These are phyloP conservation scores for Ceratocystis destructans DNA, from an alignment of 2,329 filamentous ascomycete species.

Conservation along the genomic window DNA sequence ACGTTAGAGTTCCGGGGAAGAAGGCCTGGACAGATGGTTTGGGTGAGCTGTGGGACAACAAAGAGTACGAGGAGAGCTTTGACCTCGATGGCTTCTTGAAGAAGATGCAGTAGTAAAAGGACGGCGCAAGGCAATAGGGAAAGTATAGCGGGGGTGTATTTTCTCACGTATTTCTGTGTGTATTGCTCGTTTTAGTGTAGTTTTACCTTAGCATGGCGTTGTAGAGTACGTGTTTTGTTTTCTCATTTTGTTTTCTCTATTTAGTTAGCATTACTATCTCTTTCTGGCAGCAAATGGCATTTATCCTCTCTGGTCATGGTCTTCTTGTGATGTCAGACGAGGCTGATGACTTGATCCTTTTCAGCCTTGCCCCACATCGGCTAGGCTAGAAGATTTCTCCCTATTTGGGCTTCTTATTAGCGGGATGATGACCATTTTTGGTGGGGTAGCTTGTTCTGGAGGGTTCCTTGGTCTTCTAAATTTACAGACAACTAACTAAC, in stretches of 20 bases:
- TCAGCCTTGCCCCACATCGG: slow-evolving; percentile 5
- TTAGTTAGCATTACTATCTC: not conserved
- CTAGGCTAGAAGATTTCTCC: not conserved
- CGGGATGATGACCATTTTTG: not conserved
- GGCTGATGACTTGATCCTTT: not conserved
- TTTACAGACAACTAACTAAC: not conserved
- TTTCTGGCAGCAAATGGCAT: not conserved
- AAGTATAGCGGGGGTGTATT: not conserved
- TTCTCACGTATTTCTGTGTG: not conserved
- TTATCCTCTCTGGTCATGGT: not conserved
- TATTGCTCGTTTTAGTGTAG: slow-evolving; percentile 7
- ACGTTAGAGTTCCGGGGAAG: slow-evolving; percentile 92
- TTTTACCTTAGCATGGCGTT: slow-evolving; percentile 12
- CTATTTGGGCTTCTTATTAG: not conserved
- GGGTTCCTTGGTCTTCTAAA: slow-evolving; percentile 9
- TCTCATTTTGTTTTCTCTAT: not conserved
- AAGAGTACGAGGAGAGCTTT: slow-evolving; percentile 96
- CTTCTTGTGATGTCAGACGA: slow-evolving; percentile 8
- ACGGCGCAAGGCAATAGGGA: not conserved
- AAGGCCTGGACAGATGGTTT: slow-evolving; percentile 91
- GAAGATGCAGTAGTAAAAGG: slow-evolving; percentile 62
- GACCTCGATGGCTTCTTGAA: slow-evolving; percentile 90
- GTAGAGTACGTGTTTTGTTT: not conserved
- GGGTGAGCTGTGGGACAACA: slow-evolving; percentile 92
- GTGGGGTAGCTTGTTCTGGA: slow-evolving; percentile 6